Evolutionary conservation across 1,284 basidiomycete genomes (phyloP), one percentile per base, ranked within the genome.

Genomic region (Sphagnurus paluster): DNA sequence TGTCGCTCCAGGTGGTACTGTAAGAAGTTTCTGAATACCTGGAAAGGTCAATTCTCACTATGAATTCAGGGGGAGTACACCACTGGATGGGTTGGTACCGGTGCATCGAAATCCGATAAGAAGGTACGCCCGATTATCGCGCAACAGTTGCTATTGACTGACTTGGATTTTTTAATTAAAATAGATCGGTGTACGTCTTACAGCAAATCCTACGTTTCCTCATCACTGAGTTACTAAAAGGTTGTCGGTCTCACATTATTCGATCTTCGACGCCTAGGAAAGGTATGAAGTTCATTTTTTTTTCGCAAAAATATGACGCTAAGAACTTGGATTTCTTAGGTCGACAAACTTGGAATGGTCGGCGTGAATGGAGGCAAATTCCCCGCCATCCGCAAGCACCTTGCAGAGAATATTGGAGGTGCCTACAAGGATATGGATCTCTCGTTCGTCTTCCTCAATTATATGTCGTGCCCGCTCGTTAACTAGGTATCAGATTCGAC

Each of bases 21-120:
- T 82, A 62, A 58, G 75, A 65, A 21, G 17, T 32, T 28, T 23
- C 36, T 41, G 21, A 24, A n/a, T 23, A 4, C 16, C 9, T 37
- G 5, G n/a, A 33, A 19, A 34, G 20, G 32, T 16, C 42, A 34
- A 13, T 21, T 39, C 44, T 13, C 42, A 41, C 24, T 34, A 23
- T n/a, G 17, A 24, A 16, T 16, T 13, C 11, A 87, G 84, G 89
- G 89, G 39, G 88, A 94, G 72, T 95, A 96, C 68, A 96, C 93
- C 48, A 96, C 93, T 42, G 93, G 93, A 63, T 95, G 90, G 85
- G 93, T 91, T 4, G 85, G 83, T 13, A 80, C 84, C 26, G 90
- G 92, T n/a, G 87, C 89, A 35, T 94, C 92, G 16, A 93, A 88
- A 61, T 94, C 92, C 6, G 93, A 96, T 73, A 96, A 96, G 72